phyloP scores from a whole-genome alignment of 768 basidiomycete species.

The Porphyrellus cyaneotinctus region DNA sequence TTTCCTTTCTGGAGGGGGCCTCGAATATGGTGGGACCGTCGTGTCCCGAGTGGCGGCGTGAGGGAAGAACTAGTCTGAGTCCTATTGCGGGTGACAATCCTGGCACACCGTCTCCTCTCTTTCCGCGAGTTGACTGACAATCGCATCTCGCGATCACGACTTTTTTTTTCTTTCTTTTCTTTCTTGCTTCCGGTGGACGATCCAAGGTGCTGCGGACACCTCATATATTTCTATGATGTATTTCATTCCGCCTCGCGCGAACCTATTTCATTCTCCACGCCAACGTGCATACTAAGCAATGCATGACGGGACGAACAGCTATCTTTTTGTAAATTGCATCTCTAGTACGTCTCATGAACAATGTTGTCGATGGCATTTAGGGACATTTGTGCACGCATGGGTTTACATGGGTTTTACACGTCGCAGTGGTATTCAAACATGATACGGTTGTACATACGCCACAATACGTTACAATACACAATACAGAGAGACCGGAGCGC shows the following conservation, averaged over 20 bases:
- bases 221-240: constrained; percentile 12
- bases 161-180: neutral
- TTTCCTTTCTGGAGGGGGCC: constrained; percentile 26
- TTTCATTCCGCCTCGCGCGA: constrained; percentile 4
- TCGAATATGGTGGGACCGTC: constrained; percentile 34
- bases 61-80: neutral
- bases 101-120: neutral
- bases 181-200: constrained; percentile 1
- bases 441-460: neutral
- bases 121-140: neutral
- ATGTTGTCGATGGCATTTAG: neutral
- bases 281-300: constrained; percentile 3
- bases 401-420: neutral
- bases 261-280: constrained; percentile 2
- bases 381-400: neutral
- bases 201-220: constrained; percentile 10
- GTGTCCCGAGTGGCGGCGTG: constrained; percentile 34
- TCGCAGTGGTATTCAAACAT: neutral
- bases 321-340: constrained; percentile 2
- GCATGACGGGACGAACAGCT: constrained; percentile 2
- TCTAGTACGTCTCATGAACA: constrained; percentile 2
- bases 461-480: too few species aligned
- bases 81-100: neutral
- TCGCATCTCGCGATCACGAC: neutral
- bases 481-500: too few species aligned